Evolutionary conservation across 1,139 yeast species (phyloP).

Genomic region (Magnusiomyces suaveolens): DNA sequence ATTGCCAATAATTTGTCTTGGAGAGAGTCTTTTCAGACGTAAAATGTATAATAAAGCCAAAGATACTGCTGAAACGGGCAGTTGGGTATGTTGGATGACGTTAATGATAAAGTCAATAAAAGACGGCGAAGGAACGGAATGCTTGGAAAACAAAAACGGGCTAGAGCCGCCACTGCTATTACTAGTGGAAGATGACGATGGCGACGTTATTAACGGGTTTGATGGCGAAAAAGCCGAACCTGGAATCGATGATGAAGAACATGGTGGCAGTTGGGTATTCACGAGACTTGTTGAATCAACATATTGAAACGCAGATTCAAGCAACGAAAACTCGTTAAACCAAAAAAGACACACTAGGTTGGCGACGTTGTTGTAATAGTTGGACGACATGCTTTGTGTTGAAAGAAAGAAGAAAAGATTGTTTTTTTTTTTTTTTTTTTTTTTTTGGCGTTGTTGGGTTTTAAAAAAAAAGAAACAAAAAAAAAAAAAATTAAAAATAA

Average conservation of each 20-base stretch:
- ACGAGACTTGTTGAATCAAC: constrained; percentile 13
- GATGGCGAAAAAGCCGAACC: no score
- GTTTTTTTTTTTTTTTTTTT: no score
- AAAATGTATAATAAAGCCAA: constrained; percentile 31
- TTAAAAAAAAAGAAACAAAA: no score
- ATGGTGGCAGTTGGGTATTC: constrained; percentile 1
- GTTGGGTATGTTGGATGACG: constrained; percentile 28
- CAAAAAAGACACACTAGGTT: constrained; percentile 28
- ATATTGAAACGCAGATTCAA: constrained; percentile 15
- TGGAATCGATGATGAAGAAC: no score
- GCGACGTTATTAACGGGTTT: no score
- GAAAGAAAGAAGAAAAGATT: no score
- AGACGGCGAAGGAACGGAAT: constrained; percentile 18
- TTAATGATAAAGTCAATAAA: constrained; percentile 23
- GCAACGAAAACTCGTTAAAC: constrained; percentile 22
- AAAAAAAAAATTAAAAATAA: no score
- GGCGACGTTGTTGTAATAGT: constrained; percentile 24
- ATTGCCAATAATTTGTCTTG: constrained; percentile 25
- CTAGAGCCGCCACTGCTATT: no score
- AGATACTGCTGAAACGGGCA: constrained; percentile 31
- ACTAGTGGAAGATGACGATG: no score
- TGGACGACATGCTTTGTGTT: constrained; percentile 1
- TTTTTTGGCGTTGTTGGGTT: no score
- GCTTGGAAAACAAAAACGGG: constrained; percentile 11
- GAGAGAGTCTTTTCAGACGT: constrained; percentile 25